A percentile compares a stretch with the other conserved stretches of the same genome.
These are phyloP conservation scores for Lentinula sp. DNA, from an alignment of 768 basidiomycete genomes.

Conservation along the genomic window DNA sequence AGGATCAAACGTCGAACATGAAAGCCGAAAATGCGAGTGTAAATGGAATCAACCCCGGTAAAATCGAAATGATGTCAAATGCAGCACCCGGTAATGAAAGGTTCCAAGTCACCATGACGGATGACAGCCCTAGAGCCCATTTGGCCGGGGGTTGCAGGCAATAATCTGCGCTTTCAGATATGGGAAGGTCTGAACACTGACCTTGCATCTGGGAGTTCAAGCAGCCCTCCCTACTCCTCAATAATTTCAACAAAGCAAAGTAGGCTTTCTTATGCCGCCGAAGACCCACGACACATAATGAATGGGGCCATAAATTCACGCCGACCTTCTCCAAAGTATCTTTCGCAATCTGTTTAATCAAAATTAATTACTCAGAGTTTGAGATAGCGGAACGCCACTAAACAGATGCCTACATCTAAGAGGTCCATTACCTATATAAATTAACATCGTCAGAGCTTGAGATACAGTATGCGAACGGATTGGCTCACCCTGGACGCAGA, in stretches of 20 bases:
- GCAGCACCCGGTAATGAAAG: neutral
- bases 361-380: neutral
- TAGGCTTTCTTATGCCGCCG: conserved; percentile 3
- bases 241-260: neutral
- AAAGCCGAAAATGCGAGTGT: neutral
- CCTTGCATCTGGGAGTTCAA: neutral
- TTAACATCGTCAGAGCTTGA: neutral
- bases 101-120: neutral
- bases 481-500: neutral
- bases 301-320: conserved; percentile 1
- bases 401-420: neutral
- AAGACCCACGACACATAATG: neutral
- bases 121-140: neutral
- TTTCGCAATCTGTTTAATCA: neutral
- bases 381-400: neutral
- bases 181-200: neutral
- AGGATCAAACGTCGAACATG: neutral
- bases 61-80: neutral
- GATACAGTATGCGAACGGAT: neutral
- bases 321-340: neutral
- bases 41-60: neutral
- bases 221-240: neutral
- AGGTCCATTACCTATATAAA: conserved; percentile 1
- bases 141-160: too few relatives aligned
- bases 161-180: neutral